Base-by-base conservation (phyloP, 371 early-diverging fungal species). In the Mortierella sp. region DNA sequence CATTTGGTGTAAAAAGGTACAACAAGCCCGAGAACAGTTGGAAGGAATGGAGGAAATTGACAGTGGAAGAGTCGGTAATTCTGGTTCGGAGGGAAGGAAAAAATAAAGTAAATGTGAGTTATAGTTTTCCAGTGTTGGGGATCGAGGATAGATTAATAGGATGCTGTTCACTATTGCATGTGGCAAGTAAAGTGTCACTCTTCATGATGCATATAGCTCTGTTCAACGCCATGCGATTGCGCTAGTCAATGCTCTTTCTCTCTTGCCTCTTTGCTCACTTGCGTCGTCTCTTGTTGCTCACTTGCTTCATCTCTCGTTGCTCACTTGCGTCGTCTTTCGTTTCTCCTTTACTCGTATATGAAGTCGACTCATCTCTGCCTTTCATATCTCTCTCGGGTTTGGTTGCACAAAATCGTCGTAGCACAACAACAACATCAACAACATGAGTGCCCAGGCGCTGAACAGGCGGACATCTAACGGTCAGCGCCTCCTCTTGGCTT, bases 381-480 rank as follows among this genome's bases (percentile, higher is more conserved):
- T n/a, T n/a, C n/a, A n/a, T n/a, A n/a, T n/a, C n/a, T n/a, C n/a
- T n/a, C n/a, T n/a, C n/a, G n/a, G n/a, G n/a, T n/a, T n/a, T n/a
- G n/a, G n/a, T n/a, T n/a, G n/a, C n/a, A n/a, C n/a, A n/a, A n/a
- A n/a, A n/a, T n/a, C n/a, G n/a, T n/a, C n/a, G n/a, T n/a, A n/a
- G 38, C 65, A 38, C 65, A 63, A 50, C 3, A 50, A 16, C 65
- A 63, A 21, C 2, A 38, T 38, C 42, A 38, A 38, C 42, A 38
- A 38, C 42, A 38, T 16, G 28, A 7, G 14, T 26, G 34, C 63
- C 34, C 38, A 19, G 38, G 16, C 63, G 50, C 50, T 5, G 11
- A 55, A 9, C 19, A 24, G 24, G 68, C 68, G 68, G 68, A 68
- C 68, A 68, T 42, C 44, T 7, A 68, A 68, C 44, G 68, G 68